Conservation (phyloP, 352 stramenopile species). For the Pythium grandisporangium region DNA sequence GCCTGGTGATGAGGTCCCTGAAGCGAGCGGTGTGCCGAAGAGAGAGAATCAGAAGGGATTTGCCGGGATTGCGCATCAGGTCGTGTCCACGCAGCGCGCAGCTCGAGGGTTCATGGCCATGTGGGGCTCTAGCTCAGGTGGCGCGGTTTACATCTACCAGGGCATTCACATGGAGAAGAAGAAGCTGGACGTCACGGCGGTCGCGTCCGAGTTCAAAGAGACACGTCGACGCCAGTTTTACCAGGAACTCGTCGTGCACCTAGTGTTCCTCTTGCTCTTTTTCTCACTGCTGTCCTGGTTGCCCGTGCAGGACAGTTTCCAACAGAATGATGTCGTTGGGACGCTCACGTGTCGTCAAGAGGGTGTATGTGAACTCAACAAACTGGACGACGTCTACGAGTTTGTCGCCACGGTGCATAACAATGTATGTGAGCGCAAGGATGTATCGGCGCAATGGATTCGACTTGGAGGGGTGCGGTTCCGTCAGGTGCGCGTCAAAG, state of each 20-base stretch:
- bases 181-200: slow-evolving; percentile 68
- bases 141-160: slow-evolving; percentile 54
- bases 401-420: slow-evolving; percentile 47
- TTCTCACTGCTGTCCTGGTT: slow-evolving; percentile 75
- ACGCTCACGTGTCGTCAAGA: slow-evolving; percentile 69
- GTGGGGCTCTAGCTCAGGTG: slow-evolving; percentile 45
- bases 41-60: slow-evolving; percentile 18
- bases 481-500: slow-evolving; percentile 69
- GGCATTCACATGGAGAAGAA: slow-evolving; percentile 88
- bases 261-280: slow-evolving; percentile 67
- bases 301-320: slow-evolving; percentile 71
- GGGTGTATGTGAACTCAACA: slow-evolving; percentile 73
- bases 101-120: slow-evolving; percentile 65
- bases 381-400: slow-evolving; percentile 67
- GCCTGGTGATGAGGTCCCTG: slow-evolving; percentile 1
- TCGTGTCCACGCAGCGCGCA: slow-evolving; percentile 63
- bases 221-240: slow-evolving; percentile 84
- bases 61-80: slow-evolving; percentile 61
- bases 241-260: slow-evolving; percentile 81
- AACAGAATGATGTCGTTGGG: slow-evolving; percentile 80
- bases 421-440: slow-evolving; percentile 39
- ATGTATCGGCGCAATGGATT: slow-evolving; percentile 61
- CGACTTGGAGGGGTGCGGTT: slow-evolving; percentile 73
- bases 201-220: slow-evolving; percentile 81
- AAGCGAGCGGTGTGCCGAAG: slow-evolving; percentile 1